Conservation (phyloP, 2,329 filamentous ascomycete genomes). For the Thyridium curvatum region DNA sequence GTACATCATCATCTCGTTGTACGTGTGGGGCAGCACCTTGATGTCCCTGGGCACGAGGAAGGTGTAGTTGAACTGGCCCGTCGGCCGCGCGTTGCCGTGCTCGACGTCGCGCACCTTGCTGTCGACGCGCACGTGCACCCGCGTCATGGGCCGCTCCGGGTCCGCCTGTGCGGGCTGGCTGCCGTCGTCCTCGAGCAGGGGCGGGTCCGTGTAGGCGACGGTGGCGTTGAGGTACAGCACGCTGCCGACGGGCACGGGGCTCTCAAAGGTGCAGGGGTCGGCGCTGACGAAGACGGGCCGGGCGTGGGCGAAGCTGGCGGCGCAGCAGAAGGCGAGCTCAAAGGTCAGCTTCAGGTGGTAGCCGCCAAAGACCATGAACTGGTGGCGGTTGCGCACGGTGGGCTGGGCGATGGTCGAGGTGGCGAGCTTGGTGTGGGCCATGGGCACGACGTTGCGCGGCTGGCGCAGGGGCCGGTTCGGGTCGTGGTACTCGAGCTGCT, state of each 20-base stretch:
- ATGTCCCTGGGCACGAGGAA: constrained; percentile 30
- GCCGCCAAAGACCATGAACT: constrained; percentile 75
- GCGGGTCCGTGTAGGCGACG: constrained; percentile 65
- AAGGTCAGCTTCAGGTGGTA: constrained; percentile 70
- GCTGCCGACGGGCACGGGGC: constrained; percentile 68
- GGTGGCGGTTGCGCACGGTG: constrained; percentile 45
- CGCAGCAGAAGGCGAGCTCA: constrained; percentile 70
- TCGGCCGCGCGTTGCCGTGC: constrained; percentile 52
- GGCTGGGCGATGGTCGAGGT: constrained; percentile 71
- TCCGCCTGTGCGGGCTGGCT: constrained; percentile 29
- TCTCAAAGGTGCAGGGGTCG: constrained; percentile 69
- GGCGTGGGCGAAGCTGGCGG: constrained; percentile 62
- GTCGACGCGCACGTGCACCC: constrained; percentile 65
- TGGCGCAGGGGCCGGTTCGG: constrained; percentile 22
- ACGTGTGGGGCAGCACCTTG: constrained; percentile 28
- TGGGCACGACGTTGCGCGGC: constrained; percentile 40
- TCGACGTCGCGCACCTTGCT: constrained; percentile 68
- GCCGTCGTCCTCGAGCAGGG: constrained; percentile 36
- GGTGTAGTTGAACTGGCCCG: constrained; percentile 72
- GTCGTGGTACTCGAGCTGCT: constrained; percentile 55
- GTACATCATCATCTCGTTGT: constrained; percentile 36
- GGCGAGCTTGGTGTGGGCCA: constrained; percentile 51
- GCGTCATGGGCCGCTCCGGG: constrained; percentile 23
- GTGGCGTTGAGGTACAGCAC: constrained; percentile 69
- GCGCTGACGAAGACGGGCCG: constrained; percentile 66